These are phyloP conservation scores for Auriscalpium microsporum DNA, from an alignment of 768 basidiomycete genomes.

Conservation along the genomic window DNA sequence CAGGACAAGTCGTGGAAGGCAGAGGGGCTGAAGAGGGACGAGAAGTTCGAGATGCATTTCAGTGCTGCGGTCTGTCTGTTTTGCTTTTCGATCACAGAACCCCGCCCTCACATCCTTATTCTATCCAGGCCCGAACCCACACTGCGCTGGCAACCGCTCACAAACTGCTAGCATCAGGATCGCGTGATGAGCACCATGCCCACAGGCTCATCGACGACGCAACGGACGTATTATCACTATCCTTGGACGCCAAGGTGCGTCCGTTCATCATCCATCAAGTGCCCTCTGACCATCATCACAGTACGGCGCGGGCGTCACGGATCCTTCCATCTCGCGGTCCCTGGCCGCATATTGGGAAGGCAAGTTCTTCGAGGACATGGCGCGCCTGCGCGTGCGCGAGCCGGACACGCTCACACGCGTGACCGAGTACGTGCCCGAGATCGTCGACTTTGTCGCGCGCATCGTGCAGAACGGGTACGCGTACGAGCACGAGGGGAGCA, in stretches of 20 bases:
- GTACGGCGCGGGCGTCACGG: conserved; percentile 74
- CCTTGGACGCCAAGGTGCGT: conserved; percentile 67
- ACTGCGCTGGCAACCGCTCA: conserved; percentile 48
- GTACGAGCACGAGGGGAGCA: conserved; percentile 68
- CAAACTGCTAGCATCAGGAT: conserved; percentile 31
- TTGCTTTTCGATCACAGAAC: conserved; percentile 6
- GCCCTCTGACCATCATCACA: conserved; percentile 24
- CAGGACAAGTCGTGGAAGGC: conserved; percentile 53
- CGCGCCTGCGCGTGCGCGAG: conserved; percentile 71
- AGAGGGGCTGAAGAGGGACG: conserved; percentile 67
- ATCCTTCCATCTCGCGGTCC: conserved; percentile 76
- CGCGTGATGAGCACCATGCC: conserved; percentile 36
- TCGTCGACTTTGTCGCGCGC: conserved; percentile 78
- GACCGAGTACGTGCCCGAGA: conserved; percentile 94
- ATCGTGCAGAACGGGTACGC: conserved; percentile 83
- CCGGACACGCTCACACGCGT: conserved; percentile 92
- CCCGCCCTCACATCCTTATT: neutral
- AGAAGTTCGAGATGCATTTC: conserved; percentile 90
- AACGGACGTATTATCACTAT: conserved; percentile 64
- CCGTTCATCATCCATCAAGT: conserved; percentile 1
- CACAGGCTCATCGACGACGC: conserved; percentile 61
- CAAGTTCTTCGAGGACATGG: conserved; percentile 90
- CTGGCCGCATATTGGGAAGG: conserved; percentile 85
- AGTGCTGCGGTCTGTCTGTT: conserved; percentile 55
- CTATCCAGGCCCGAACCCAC: conserved; percentile 36